Evolutionary conservation across 1,284 basidiomycete genomes (phyloP), one percentile per base, ranked within the genome.

Genomic region (Sporisorium scitamineum): DNA sequence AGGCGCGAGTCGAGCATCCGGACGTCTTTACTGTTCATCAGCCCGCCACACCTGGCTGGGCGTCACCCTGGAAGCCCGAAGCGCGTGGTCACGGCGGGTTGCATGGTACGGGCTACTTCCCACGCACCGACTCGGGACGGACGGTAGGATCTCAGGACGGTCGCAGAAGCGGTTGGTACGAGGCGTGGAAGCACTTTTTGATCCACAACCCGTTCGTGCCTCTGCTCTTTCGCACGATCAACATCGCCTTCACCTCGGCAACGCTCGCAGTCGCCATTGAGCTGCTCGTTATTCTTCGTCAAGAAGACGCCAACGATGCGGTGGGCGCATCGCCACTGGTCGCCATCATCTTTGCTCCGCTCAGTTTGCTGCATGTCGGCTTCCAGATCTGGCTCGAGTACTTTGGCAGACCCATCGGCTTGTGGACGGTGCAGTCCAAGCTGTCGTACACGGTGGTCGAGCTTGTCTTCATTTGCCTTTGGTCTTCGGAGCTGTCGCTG

Each of bases 401-500:
- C 86, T 94, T 94, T 84, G 92, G 94, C 47, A 90, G 92, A 37
- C 94, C 94, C 4, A 88, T 96, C 45, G 94, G 94, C 14, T 88
- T 96, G 31, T 96, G 94, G 94, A 89, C 66, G 22, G 80, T 84
- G n/a, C 63, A 73, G 41, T 76, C 73, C 47, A 85, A 85, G 69
- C 75, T 85, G 22, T 78, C 69, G 59, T 84, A 84, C 65, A 82
- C 79, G 24, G 69, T 77, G 18, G 75, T 80, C 14, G 83, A 85
- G 87, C 91, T 95, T 44, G 88, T 94, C 55, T 95, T 94, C 83
- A 94, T 96, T 68, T 94, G 93, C 86, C 90, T 92, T 22, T 96
- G 94, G 94, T 93, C 93, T 66, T 92, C 93, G n/a, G 91, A 92
- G 32, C 89, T 96, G 48, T 92, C 93, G 14, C 90, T 95, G 55